phyloP scores from a whole-genome alignment of 306 rosid species.

The Prinsepia uniflora region DNA sequence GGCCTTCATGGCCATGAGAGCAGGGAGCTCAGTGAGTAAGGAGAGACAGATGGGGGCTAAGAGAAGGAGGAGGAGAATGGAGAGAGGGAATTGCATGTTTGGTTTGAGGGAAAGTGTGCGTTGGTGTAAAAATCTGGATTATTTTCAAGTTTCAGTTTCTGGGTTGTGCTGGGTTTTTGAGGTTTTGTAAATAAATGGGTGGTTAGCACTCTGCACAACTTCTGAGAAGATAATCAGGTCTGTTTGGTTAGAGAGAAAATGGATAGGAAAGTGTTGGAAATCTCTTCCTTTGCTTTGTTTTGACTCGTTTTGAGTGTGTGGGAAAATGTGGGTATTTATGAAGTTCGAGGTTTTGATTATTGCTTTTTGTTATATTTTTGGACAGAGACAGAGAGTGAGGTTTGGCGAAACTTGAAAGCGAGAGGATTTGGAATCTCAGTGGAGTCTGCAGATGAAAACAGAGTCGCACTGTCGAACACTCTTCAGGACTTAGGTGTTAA shows the following conservation, averaged over 20 bases:
- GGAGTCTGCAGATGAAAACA: not conserved
- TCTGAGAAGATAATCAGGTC: not conserved
- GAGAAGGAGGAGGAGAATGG: conserved; percentile 17
- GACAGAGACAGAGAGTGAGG: not conserved
- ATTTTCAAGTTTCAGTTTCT: not conserved
- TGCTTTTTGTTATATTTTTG: not conserved
- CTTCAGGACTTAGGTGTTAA: not conserved
- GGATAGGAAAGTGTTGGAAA: not conserved
- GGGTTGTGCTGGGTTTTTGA: conserved; percentile 7
- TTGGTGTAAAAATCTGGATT: not conserved
- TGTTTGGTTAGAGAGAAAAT: conserved; percentile 18
- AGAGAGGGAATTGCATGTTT: conserved; percentile 32
- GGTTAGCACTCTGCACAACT: not conserved
- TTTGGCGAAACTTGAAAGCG: not conserved
- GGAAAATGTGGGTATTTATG: conserved; percentile 11
- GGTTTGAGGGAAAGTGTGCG: conserved; percentile 14
- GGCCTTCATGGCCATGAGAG: conserved; percentile 40
- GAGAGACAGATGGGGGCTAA: conserved; percentile 24
- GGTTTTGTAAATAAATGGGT: conserved; percentile 1
- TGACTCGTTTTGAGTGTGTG: conserved; percentile 4
- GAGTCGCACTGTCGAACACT: not conserved
- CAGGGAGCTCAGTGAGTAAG: conserved; percentile 31
- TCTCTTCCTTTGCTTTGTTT: not conserved
- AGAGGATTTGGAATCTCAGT: conserved; percentile 11
- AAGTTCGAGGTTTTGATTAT: not conserved